These are phyloP conservation scores for Penicillium pulvis DNA, from an alignment of 495 filamentous ascomycete genomes.

Conservation along the genomic window DNA sequence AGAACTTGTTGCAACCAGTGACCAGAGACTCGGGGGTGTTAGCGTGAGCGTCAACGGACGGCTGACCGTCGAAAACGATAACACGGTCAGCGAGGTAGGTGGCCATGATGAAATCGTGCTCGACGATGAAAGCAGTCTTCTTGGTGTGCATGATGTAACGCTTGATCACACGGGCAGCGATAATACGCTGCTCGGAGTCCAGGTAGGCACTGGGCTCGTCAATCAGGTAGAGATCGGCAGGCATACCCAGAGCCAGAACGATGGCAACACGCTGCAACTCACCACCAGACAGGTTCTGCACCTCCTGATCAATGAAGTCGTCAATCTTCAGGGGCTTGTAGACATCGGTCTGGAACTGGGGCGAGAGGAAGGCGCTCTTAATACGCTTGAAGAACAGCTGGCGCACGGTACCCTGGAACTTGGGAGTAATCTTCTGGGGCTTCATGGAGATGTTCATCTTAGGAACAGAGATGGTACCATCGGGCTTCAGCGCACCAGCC, in stretches of 20 bases:
- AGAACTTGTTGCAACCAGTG: constrained; percentile 94
- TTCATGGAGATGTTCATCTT: constrained; percentile 99
- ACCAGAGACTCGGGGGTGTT: constrained; percentile 89
- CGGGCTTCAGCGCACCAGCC: constrained; percentile 89
- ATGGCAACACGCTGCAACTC: constrained; percentile 99
- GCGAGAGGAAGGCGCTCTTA: constrained; percentile 91
- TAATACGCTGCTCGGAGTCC: constrained; percentile 98
- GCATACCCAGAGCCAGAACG: constrained; percentile 88
- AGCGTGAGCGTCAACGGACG: constrained; percentile 82
- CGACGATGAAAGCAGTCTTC: constrained; percentile 98
- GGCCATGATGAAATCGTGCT: constrained; percentile 99
- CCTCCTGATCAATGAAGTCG: constrained; percentile 99
- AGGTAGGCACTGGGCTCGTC: constrained; percentile 95
- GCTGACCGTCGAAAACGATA: constrained; percentile 95
- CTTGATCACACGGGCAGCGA: constrained; percentile 96
- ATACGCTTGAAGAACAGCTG: constrained; percentile 97
- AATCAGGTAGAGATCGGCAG: constrained; percentile 98
- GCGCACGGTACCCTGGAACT: constrained; percentile 93
- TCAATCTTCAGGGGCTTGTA: constrained; percentile 98
- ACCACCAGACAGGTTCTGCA: constrained; percentile 97
- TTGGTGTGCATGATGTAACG: constrained; percentile 99
- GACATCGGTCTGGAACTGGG: constrained; percentile 98
- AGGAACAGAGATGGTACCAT: constrained; percentile 72
- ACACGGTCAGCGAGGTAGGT: constrained; percentile 96
- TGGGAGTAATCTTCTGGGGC: constrained; percentile 98